Percentiles rank a stretch among this genome's conserved stretches.
phyloP scores from a whole-genome alignment of 2,329 filamentous ascomycete genomes.

The Aureobasidium leucospermi region DNA sequence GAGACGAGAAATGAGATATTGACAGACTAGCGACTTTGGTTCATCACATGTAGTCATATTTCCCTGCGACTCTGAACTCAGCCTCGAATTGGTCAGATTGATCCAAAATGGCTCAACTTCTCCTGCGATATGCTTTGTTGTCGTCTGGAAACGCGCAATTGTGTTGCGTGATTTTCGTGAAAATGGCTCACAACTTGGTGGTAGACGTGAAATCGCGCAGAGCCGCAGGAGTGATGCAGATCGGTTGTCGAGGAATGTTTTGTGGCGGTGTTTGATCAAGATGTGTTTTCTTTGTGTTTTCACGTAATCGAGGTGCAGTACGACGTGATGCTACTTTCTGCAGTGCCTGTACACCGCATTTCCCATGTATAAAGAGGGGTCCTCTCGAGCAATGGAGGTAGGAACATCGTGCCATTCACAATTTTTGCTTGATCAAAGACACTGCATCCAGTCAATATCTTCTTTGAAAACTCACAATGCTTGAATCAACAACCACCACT shows the following conservation, averaged over 20 bases:
- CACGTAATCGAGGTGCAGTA: conserved; percentile 8
- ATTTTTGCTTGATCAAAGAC: not conserved
- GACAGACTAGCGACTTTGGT: not conserved
- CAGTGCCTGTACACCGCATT: not conserved
- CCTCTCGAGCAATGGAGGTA: not conserved
- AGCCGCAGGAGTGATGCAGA: conserved; percentile 5
- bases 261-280: not conserved
- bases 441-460: not conserved
- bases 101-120: conserved; percentile 5
- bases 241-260: conserved; percentile 6
- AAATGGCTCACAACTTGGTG: conserved; percentile 10
- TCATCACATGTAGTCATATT: not conserved
- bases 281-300: not conserved
- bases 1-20: not conserved
- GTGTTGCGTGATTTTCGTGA: conserved; percentile 13
- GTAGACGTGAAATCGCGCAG: conserved; percentile 6
- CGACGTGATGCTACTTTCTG: conserved; percentile 4
- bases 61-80: not conserved
- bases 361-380: not conserved
- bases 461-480: not conserved
- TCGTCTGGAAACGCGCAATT: not conserved
- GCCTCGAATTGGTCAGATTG: not conserved
- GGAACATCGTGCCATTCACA: not conserved
- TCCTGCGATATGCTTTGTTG: not conserved
- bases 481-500: not conserved